phyloP scores from a whole-genome alignment of 1,284 basidiomycete genomes.

The Pseudozyma sp. region DNA sequence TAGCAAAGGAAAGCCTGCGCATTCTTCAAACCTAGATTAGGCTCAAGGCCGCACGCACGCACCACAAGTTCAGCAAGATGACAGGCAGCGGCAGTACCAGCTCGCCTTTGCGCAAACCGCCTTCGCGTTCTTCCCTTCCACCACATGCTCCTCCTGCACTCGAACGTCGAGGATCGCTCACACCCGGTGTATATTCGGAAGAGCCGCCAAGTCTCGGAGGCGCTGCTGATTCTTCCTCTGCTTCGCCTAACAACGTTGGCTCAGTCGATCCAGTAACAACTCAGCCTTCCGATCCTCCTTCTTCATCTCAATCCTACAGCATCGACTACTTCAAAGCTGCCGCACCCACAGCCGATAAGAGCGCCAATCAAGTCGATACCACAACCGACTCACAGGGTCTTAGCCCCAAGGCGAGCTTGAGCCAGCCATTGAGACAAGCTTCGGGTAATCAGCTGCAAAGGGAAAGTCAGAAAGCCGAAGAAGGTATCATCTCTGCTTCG shows the following conservation, averaged over 20 bases:
- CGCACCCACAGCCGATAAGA: conserved; percentile 7
- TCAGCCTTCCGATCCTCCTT: conserved; percentile 8
- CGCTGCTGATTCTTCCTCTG: background rate
- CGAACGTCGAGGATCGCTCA: conserved; percentile 34
- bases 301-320: conserved; percentile 17
- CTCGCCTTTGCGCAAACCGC: no score
- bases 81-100: no score
- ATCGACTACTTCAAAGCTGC: conserved; percentile 39
- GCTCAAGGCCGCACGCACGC: no score
- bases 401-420: background rate
- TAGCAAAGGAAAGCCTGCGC: no score
- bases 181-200: conserved; percentile 51
- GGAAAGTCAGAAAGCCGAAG: conserved; percentile 39
- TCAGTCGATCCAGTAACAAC: conserved; percentile 11
- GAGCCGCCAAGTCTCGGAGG: conserved; percentile 39
- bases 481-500: conserved; percentile 45
- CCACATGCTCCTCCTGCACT: conserved; percentile 16
- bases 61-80: no score
- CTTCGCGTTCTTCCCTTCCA: conserved; percentile 4
- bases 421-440: background rate
- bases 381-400: conserved; percentile 3
- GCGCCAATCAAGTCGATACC: conserved; percentile 2
- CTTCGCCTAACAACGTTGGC: conserved; percentile 4
- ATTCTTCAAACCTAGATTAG: no score
- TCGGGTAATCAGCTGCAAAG: conserved; percentile 14